Base-by-base conservation (phyloP, 805 yeast genomes). In the Candida mattraensis region DNA sequence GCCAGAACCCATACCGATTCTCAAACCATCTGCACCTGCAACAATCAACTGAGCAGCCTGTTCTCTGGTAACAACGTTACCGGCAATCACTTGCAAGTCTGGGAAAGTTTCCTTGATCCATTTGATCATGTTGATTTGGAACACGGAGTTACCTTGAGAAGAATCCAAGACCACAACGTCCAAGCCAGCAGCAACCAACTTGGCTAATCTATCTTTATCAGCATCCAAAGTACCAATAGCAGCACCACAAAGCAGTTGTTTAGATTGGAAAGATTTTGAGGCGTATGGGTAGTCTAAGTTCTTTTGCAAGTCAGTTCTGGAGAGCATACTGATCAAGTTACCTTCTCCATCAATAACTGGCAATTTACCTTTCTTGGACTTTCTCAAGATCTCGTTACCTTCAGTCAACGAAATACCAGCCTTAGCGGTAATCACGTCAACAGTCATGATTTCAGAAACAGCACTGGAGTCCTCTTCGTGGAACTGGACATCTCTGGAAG, bases 1-100 rank as follows among this genome's bases (percentile, higher is more conserved):
- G 58, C 99, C 99, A 21, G 98, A 87, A 62, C 99, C 99, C 99
- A 93, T 93, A 72, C 99, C 99, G 53, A 93, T 91, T 78, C 98
- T 87, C 58, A 93, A 75, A 64, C 89, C 98, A 65, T 93, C 99
- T 35, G 95, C 96, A 69, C 99, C 99, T 35, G 95, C 96, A 55
- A 76, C 83, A 56, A 88, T 91, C 60, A 93, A 76, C 59, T 79
- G 74, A 44, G 99, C 99, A 52, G 99, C 98, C 75, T 93, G 99
- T 67, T 91, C 99, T 67, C 99, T 84, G 51, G 97, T 89, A 44
- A 89, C 98, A 58, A 93, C 99, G 63, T 93, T 93, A 76, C 99
- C 99, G 44, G 94, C 99, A 67, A 93, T 80, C 49, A 93, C 86
- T 68, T 93, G 79, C 56, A 93, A 70, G 17, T 82, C 76, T 50